Conservation (phyloP, 139 green algal species). For the Chlamydomonas sphaeroides region DNA sequence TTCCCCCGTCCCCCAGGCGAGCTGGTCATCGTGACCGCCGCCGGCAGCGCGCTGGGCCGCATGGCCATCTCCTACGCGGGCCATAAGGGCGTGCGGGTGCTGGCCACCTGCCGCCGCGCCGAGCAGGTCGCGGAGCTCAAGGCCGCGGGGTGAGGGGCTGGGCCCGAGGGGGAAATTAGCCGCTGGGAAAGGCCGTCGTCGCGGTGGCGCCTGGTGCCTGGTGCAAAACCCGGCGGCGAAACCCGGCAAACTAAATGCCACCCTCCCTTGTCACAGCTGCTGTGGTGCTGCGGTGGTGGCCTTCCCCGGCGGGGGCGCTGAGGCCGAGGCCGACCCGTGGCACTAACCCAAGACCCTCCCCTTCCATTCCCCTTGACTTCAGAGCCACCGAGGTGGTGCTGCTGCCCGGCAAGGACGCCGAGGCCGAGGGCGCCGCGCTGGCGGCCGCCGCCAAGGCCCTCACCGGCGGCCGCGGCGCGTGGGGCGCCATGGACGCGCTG, state of each 20-base stretch:
- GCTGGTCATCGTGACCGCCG: constrained; percentile 34
- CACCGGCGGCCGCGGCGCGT: constrained; percentile 18
- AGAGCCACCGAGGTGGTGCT: constrained; percentile 13
- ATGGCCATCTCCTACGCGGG: constrained; percentile 11
- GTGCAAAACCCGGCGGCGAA: too few relatives aligned
- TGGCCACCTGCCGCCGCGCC: constrained; percentile 8
- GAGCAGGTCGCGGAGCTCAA: constrained; percentile 40
- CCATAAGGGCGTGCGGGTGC: neutral
- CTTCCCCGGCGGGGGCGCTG: too few relatives aligned
- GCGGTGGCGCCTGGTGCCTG: too few relatives aligned
- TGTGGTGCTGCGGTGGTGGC: too few relatives aligned
- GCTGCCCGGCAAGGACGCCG: neutral
- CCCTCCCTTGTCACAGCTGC: too few relatives aligned
- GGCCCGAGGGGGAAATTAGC: too few relatives aligned
- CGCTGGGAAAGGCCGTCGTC: too few relatives aligned
- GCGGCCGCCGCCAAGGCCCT: neutral
- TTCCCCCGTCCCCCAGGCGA: neutral
- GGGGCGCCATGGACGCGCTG: constrained; percentile 20
- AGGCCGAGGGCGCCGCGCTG: neutral
- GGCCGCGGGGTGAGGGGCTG: constrained; percentile 14
- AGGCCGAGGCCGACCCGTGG: too few relatives aligned
- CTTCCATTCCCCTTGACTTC: too few relatives aligned
- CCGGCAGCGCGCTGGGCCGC: constrained; percentile 31
- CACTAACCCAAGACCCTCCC: too few relatives aligned
- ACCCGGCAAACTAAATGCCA: too few relatives aligned